Percentiles rank a stretch among this genome's conserved stretches.
Conservation (phyloP, 1,284 basidiomycete genomes). For the Sanghuangporus weigelae region DNA sequence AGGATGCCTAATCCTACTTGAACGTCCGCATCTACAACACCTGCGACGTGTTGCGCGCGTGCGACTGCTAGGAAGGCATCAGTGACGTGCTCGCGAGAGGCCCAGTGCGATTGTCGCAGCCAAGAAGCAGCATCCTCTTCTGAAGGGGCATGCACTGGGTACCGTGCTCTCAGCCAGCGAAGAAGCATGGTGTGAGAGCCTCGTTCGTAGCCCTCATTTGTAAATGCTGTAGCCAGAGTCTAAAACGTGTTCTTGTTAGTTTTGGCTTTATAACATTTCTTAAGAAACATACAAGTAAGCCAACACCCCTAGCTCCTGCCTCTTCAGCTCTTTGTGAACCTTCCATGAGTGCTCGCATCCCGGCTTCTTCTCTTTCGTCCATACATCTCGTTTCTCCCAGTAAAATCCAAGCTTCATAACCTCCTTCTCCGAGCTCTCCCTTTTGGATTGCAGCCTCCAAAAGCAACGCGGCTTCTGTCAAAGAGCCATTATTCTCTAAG, state of each 20-base stretch:
- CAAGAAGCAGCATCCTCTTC: conserved; percentile 54
- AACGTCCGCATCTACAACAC: conserved; percentile 84
- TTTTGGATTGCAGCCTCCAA: conserved; percentile 86
- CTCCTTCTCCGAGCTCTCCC: conserved; percentile 70
- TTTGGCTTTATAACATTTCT: conserved; percentile 4
- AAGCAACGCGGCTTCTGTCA: conserved; percentile 80
- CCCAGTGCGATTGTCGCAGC: conserved; percentile 74
- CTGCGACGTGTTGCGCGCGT: conserved; percentile 65
- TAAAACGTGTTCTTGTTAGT: conserved; percentile 27
- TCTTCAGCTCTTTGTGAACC: conserved; percentile 62
- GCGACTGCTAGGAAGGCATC: conserved; percentile 86
- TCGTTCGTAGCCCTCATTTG: conserved; percentile 91
- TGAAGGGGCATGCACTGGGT: conserved; percentile 57
- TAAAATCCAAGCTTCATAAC: conserved; percentile 90
- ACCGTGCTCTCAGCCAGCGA: conserved; percentile 78
- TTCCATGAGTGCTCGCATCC: conserved; percentile 70
- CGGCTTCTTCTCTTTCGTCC: conserved; percentile 87
- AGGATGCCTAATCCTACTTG: conserved; percentile 92
- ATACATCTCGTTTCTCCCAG: conserved; percentile 93
- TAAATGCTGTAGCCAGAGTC: conserved; percentile 96
- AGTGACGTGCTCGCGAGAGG: conserved; percentile 76
- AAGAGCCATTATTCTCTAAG: conserved; percentile 73
- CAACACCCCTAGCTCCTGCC: conserved; percentile 60
- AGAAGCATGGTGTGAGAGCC: conserved; percentile 87
- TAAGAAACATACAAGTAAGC: conserved; percentile 69